Base-by-base conservation (phyloP, 2,329 filamentous ascomycete species). In the Teratosphaeria viscida region DNA sequence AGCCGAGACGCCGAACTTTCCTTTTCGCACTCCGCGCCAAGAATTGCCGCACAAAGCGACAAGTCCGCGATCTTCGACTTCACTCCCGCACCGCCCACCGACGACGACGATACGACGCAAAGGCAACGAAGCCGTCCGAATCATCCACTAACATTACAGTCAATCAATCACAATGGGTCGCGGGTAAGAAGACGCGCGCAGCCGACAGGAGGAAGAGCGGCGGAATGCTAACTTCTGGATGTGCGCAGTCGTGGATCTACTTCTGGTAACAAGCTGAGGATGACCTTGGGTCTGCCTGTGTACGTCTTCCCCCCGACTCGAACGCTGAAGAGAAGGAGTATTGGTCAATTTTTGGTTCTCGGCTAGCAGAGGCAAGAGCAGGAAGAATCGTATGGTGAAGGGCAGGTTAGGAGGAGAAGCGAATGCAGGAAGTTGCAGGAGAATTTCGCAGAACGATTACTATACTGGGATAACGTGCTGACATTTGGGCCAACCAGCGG, bases 211-310 rank as follows among this genome's bases (percentile, higher is more conserved):
- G 12, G 19, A 11, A 39, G 19, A 23, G 7, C 19, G 57, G 12
- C n/a, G 35, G 34, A 39, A 52, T 26, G n/a, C 49, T 57, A 2
- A 54, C 49, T 35, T 55, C n/a, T 49, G 37, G 37, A 39, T 39
- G 29, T 32, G 43, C 57, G 58, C 61, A 65, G 63, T 63, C 81
- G 84, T 75, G 82, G 90, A 85, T 89, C 88, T 89, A 88, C 90
- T 85, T 89, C 92, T 76, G 94, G 94, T 86, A 95, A 95, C 89
- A 99, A 99, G 89, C 89, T 97, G 76, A 97, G 96, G 89, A 99
- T 99, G 94, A 96, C 94, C 80, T 90, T 99, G 81, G 94, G 90
- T 96, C 91, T 99, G 76, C 94, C 94, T 82, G 91, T 96, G 92
- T 96, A 95, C 80, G 91, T 89, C 75, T 34, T 16, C 10, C 66